Conservation (phyloP, 2,329 filamentous ascomycete genomes). For the Neonectria sp. region DNA sequence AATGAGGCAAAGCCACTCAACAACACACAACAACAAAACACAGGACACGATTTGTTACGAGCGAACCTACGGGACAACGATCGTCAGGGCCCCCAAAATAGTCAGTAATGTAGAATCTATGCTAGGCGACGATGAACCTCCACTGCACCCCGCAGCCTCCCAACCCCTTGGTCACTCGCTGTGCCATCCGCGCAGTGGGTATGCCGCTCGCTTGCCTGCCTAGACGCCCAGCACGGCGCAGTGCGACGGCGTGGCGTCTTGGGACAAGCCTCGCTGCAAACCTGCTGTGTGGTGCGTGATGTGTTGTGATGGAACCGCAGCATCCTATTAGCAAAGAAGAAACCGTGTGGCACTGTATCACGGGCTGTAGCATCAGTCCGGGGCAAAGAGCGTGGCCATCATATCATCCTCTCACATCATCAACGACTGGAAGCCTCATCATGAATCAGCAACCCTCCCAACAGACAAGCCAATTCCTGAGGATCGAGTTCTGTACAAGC, state of each 20-base stretch:
- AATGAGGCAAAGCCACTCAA: background rate
- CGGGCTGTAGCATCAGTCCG: constrained; percentile 19
- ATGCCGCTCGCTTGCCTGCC: constrained; percentile 18
- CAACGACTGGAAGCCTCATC: background rate
- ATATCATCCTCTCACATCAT: background rate
- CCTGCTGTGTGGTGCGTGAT: background rate
- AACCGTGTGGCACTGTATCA: background rate
- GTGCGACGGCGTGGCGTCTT: constrained; percentile 10
- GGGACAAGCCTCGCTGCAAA: background rate
- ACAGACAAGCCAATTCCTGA: background rate
- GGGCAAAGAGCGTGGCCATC: constrained; percentile 8
- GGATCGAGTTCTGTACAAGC: background rate
- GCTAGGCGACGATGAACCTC: constrained; percentile 19
- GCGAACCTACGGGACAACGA: background rate
- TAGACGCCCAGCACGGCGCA: constrained; percentile 19
- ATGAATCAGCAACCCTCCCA: background rate
- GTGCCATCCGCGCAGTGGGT: constrained; percentile 20
- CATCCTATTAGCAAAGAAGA: constrained; percentile 4
- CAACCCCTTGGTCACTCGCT: constrained; percentile 24
- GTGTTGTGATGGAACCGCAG: constrained; percentile 17
- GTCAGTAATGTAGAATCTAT: constrained; percentile 4
- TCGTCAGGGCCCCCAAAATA: constrained; percentile 20
- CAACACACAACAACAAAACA: background rate
- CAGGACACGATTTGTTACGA: background rate
- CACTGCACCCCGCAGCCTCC: constrained; percentile 43